Conservation (phyloP, 2,329 filamentous ascomycete species). For the Ophiosphaerella narmari region DNA sequence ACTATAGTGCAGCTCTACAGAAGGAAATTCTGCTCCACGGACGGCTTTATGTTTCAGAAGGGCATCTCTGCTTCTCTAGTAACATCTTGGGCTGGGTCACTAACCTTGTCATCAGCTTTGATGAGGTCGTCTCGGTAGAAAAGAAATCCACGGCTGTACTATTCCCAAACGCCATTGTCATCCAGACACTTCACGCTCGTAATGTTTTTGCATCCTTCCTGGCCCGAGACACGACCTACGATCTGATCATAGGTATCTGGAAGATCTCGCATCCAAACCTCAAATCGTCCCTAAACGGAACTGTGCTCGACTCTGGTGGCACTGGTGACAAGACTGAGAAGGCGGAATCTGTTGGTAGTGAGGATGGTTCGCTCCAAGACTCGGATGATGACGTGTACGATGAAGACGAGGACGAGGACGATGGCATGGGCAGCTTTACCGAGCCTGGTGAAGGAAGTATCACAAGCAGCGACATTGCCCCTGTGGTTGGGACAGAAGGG, state of each 20-base stretch:
- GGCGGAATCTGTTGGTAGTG: slow-evolving; percentile 62
- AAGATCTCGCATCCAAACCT: slow-evolving; percentile 92
- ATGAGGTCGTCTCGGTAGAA: slow-evolving; percentile 95
- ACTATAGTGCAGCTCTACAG: slow-evolving; percentile 96
- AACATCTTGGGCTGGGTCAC: slow-evolving; percentile 99
- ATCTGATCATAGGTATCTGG: slow-evolving; percentile 97
- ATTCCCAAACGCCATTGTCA: slow-evolving; percentile 97
- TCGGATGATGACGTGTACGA: slow-evolving; percentile 80
- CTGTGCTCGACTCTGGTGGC: slow-evolving; percentile 69
- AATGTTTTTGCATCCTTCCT: slow-evolving; percentile 96
- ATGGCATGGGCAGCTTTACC: slow-evolving; percentile 66
- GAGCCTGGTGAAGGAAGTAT: slow-evolving; percentile 60
- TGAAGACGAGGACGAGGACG: slow-evolving; percentile 77
- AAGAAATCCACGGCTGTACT: slow-evolving; percentile 94
- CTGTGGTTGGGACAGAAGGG: slow-evolving; percentile 56
- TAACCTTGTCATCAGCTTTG: slow-evolving; percentile 95
- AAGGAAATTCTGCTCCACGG: slow-evolving; percentile 94
- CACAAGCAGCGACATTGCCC: slow-evolving; percentile 57
- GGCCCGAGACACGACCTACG: slow-evolving; percentile 92
- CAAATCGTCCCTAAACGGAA: slow-evolving; percentile 88
- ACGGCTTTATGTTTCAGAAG: slow-evolving; percentile 92
- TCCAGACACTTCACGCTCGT: slow-evolving; percentile 91
- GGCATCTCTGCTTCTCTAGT: slow-evolving; percentile 97
- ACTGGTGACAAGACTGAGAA: slow-evolving; percentile 91
- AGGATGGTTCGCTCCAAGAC: slow-evolving; percentile 60